Conservation (phyloP, 2,329 filamentous ascomycete genomes). For the Fusarium sublunatum region DNA sequence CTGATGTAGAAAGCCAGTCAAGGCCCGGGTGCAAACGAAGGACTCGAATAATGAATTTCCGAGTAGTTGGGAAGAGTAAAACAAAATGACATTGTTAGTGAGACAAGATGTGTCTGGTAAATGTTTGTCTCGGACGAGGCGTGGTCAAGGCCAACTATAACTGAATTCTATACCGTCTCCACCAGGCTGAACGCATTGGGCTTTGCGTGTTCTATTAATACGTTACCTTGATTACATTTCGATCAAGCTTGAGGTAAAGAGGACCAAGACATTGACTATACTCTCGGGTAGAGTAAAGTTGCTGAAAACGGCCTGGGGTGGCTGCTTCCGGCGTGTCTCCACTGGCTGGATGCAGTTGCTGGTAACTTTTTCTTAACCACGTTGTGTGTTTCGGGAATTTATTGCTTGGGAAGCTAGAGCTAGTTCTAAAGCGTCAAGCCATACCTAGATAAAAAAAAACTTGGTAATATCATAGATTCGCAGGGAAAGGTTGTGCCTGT, state of each 20-base stretch:
- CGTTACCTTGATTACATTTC: too few relatives aligned
- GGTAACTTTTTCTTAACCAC: background rate
- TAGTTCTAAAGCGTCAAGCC: background rate
- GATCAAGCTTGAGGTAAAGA: background rate
- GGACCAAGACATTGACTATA: too few relatives aligned
- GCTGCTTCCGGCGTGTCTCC: slow-evolving; percentile 20
- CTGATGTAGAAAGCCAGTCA: background rate
- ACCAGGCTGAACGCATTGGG: background rate
- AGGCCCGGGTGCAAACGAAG: slow-evolving; percentile 1
- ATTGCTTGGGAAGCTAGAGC: rapidly evolving
- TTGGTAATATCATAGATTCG: too few relatives aligned
- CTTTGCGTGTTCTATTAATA: background rate
- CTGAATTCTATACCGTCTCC: background rate
- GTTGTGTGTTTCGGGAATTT: too few relatives aligned
- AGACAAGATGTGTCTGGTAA: background rate
- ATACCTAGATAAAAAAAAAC: too few relatives aligned
- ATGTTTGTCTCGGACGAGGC: slow-evolving; percentile 16
- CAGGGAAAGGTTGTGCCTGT: background rate
- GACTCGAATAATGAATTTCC: background rate
- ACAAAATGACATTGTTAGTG: slow-evolving; percentile 23
- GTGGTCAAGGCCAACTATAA: background rate
- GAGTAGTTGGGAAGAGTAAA: background rate
- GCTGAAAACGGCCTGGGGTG: slow-evolving; percentile 16
- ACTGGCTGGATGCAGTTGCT: slow-evolving; percentile 21
- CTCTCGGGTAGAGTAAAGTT: background rate